Conservation (phyloP, 2,329 filamentous ascomycete species). For the Monosporascus sp. region DNA sequence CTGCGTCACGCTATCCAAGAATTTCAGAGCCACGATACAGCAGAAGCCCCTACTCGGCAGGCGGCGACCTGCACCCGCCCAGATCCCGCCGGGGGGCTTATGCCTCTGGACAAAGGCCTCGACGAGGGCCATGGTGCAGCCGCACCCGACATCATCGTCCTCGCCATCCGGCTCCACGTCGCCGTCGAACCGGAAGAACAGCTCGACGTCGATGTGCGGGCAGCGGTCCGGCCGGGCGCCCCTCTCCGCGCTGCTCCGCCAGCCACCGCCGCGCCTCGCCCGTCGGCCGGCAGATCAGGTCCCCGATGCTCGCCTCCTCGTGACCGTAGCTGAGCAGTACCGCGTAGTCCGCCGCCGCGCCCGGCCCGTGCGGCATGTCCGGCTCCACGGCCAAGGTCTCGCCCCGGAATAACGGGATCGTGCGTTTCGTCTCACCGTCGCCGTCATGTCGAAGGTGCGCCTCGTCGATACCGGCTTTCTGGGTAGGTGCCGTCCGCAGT, state of each 20-base stretch:
- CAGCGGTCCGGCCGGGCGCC: not conserved
- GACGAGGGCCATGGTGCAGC: not conserved
- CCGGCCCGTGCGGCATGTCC: not conserved
- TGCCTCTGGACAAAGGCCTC: not conserved
- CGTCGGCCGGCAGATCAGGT: not conserved
- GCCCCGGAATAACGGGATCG: not conserved
- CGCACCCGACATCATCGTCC: not conserved
- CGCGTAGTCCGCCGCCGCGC: not conserved
- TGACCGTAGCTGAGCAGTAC: not conserved
- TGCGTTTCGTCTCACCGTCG: not conserved
- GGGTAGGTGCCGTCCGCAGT: too few relatives aligned
- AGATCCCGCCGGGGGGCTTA: not conserved
- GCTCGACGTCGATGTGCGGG: not conserved
- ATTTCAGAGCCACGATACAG: not conserved
- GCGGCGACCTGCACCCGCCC: not conserved
- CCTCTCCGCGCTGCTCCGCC: not conserved
- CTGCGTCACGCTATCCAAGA: not conserved
- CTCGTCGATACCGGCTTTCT: not conserved
- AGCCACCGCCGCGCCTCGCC: not conserved
- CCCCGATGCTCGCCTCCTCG: not conserved
- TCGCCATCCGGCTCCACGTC: not conserved
- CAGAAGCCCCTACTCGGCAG: not conserved
- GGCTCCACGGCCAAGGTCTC: not conserved
- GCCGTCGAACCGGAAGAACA: not conserved
- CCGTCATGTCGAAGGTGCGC: not conserved